Percentiles rank a stretch among this genome's conserved stretches.
phyloP scores from a whole-genome alignment of 129 eudicot species.

The Scalesia atractyloides region DNA sequence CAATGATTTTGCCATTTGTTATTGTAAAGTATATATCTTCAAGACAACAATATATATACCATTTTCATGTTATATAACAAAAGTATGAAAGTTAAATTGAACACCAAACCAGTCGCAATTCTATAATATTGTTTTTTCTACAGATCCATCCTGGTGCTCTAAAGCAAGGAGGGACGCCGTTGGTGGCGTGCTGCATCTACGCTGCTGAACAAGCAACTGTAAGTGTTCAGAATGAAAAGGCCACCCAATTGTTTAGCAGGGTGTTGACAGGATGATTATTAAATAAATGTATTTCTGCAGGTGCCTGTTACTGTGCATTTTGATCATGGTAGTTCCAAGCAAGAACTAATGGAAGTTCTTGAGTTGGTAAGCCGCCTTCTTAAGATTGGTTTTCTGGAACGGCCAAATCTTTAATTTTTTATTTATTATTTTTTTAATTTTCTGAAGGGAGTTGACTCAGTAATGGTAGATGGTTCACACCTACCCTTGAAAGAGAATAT shows the following conservation, averaged over 20 bases:
- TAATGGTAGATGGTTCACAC: conserved; percentile 98
- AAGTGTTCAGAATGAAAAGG: conserved; percentile 38
- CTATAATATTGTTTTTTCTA: conserved; percentile 12
- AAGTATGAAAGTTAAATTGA: neutral
- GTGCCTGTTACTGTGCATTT: conserved; percentile 96
- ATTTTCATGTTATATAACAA: neutral
- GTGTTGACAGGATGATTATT: neutral
- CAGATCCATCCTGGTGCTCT: conserved; percentile 98
- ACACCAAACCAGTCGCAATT: neutral
- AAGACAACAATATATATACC: neutral
- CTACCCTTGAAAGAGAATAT: conserved; percentile 72
- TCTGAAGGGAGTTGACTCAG: conserved; percentile 78
- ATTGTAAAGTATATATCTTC: neutral
- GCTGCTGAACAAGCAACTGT: conserved; percentile 94
- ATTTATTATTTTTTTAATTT: neutral
- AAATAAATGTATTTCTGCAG: conserved; percentile 35
- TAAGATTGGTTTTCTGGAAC: neutral
- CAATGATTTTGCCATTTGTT: neutral
- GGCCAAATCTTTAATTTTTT: neutral
- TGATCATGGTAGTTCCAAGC: conserved; percentile 92
- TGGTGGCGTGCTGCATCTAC: conserved; percentile 87
- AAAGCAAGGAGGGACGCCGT: conserved; percentile 82
- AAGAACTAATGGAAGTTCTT: conserved; percentile 78
- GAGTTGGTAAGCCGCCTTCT: conserved; percentile 59
- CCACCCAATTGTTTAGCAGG: no score